A percentile compares a stretch with the other conserved stretches of the same genome.
These are phyloP conservation scores for Mitragyna speciosa DNA, from an alignment of 257 asterid genomes.

Conservation along the genomic window DNA sequence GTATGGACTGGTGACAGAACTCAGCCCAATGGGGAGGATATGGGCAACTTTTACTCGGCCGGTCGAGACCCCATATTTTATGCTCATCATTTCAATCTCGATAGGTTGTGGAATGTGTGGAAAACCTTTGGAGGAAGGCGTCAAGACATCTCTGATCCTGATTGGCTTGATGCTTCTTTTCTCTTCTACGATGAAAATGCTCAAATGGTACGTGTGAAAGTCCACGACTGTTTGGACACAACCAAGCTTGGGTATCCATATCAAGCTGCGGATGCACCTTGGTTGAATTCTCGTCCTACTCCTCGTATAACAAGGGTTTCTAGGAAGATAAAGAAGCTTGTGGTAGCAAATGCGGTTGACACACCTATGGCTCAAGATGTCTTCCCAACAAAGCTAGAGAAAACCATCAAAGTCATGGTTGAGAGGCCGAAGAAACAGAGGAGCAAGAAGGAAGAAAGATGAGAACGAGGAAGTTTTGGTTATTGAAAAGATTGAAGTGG, in stretches of 20 bases:
- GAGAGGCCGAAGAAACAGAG: conserved; percentile 68
- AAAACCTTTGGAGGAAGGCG: conserved; percentile 69
- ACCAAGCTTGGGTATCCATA: conserved; percentile 57
- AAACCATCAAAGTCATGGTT: conserved; percentile 51
- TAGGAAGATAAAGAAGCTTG: conserved; percentile 47
- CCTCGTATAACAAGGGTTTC: conserved; percentile 44
- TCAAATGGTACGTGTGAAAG: conserved; percentile 74
- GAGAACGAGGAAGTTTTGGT: conserved; percentile 57
- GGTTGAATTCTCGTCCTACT: conserved; percentile 53
- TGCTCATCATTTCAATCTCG: conserved; percentile 75
- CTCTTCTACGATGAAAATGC: conserved; percentile 74
- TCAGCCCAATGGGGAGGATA: conserved; percentile 66
- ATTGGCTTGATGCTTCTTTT: conserved; percentile 55
- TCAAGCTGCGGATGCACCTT: conserved; percentile 55
- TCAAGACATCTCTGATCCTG: conserved; percentile 56
- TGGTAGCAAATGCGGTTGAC: conserved; percentile 49
- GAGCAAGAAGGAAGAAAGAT: conserved; percentile 60
- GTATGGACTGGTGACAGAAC: conserved; percentile 70
- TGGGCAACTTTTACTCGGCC: conserved; percentile 84
- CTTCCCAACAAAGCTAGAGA: conserved; percentile 58
- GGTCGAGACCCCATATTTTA: conserved; percentile 71
- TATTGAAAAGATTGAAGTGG: conserved; percentile 42
- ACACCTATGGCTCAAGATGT: conserved; percentile 19
- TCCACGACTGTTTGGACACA: conserved; percentile 58
- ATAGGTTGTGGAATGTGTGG: conserved; percentile 74